Conservation (phyloP, 768 basidiomycete species). For the Tephrocybe sp. region DNA sequence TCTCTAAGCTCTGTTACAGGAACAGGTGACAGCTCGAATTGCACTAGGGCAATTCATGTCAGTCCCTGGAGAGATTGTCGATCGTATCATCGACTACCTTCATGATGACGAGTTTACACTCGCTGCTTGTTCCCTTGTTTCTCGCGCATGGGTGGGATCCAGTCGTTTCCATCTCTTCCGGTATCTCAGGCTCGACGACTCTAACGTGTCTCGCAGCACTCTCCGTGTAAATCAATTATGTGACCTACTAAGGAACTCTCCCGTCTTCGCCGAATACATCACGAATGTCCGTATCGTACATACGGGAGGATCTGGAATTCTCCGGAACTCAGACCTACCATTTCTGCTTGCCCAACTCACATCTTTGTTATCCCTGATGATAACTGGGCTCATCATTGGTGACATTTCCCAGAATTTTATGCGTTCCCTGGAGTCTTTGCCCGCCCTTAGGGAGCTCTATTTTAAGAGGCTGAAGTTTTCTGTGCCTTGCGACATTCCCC, state of each 20-base stretch:
- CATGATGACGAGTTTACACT: conserved; percentile 24
- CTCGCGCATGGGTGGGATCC: conserved; percentile 24
- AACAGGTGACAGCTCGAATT: too few relatives aligned
- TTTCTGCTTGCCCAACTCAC: not conserved
- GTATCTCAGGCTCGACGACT: conserved; percentile 18
- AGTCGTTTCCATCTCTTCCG: conserved; percentile 26
- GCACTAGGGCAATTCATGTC: conserved; percentile 1
- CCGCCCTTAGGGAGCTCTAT: not conserved
- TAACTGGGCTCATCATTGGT: not conserved
- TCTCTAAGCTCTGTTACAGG: not conserved
- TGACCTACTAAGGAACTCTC: not conserved
- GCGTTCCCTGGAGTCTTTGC: not conserved
- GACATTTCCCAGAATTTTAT: not conserved
- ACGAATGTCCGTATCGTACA: not conserved
- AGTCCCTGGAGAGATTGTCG: conserved; percentile 21
- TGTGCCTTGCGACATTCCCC: not conserved
- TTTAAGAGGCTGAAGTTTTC: not conserved
- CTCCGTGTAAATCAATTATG: not conserved
- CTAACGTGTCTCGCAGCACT: conserved; percentile 1
- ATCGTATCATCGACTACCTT: conserved; percentile 28
- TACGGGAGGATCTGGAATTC: not conserved
- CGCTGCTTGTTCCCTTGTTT: conserved; percentile 24
- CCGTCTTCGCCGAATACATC: not conserved
- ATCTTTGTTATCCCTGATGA: not conserved
- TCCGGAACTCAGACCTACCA: not conserved